Base-by-base conservation (phyloP, 495 filamentous ascomycete species). In the Beverwykella pulmonaria region DNA sequence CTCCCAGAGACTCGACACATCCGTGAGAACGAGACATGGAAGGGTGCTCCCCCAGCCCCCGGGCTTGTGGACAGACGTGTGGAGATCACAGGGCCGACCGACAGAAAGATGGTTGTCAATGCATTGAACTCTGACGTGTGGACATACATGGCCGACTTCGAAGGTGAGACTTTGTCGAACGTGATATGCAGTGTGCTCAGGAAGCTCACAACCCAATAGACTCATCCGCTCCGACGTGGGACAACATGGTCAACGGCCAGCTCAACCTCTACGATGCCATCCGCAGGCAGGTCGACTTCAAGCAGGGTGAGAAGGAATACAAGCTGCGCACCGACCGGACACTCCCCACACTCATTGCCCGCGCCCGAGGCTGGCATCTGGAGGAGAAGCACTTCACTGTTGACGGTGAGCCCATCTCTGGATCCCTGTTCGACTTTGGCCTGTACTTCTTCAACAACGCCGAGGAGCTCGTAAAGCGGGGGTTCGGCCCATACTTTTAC, bases 81-180 rank as follows among this genome's bases (percentile, higher is more conserved):
- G n/a, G 94, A 99, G 83, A 99, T 99, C 79, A 99, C 94, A 15
- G 94, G 94, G 1, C 94, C 94, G 0, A 98, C 94, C 2, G 94
- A 98, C 79, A 85, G 95, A 64, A 99, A 98, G 86, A 99, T 99
- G 94, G 92, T 99, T 41, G 91, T 99, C 60, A 99, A 99, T 79
- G 94, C 94, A 6, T 73, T 99, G 76, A 99, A 99, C 78, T 88
- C 93, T 39, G 86, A 98, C 74, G 95, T 98, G 20, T 99, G 91
- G 92, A 98, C 94, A 29, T 99, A 99, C 76, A 99, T 99, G 94
- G 95, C 94, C 27, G 94, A 99, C 81, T 94, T 99, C 61, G 94
- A 99, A 81, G 92, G 92, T 92, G 76, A 53, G 80, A 26, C 26
- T 19, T 53, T n/a, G 39, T 12, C 39, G 17, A 44, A 15, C 36